A percentile compares a stretch with the other conserved stretches of the same genome.
Evolutionary conservation across 176 grass and related monocot genomes (phyloP).

Genomic region (Avena atlantica): DNA sequence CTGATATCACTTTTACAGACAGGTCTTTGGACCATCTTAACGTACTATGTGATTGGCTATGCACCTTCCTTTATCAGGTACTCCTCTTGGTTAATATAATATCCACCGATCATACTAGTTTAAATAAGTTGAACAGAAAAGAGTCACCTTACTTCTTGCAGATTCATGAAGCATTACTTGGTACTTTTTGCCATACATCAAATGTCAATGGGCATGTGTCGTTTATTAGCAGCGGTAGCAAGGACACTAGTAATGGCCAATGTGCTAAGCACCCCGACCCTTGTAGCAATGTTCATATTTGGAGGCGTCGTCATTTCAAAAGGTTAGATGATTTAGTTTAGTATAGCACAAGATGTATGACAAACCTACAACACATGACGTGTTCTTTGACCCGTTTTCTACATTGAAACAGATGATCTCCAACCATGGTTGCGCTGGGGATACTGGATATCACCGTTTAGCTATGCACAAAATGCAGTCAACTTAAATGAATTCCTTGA

Average conservation of each 20-base stretch:
- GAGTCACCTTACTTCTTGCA: constrained; percentile 25
- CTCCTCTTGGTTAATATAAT: background rate
- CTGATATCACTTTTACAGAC: too few species aligned
- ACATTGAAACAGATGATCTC: constrained; percentile 49
- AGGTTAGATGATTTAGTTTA: constrained; percentile 54
- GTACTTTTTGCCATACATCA: constrained; percentile 79
- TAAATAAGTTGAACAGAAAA: background rate
- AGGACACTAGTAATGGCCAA: constrained; percentile 79
- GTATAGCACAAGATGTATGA: background rate
- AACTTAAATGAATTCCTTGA: constrained; percentile 66
- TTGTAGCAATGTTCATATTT: constrained; percentile 61
- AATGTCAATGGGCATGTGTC: constrained; percentile 77
- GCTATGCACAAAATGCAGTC: constrained; percentile 55
- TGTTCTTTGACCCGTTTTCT: background rate
- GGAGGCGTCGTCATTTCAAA: constrained; percentile 71
- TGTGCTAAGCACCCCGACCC: constrained; percentile 46
- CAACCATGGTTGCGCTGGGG: constrained; percentile 63
- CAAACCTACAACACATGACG: background rate
- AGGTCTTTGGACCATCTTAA: too few species aligned
- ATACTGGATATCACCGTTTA: constrained; percentile 61
- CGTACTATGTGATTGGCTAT: too few species aligned
- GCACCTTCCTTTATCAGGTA: constrained; percentile 77
- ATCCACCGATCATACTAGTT: background rate
- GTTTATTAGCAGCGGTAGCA: constrained; percentile 64
- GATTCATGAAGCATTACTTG: constrained; percentile 71